Conservation (phyloP, 2,329 filamentous ascomycete species). For the Penicillium sp. region DNA sequence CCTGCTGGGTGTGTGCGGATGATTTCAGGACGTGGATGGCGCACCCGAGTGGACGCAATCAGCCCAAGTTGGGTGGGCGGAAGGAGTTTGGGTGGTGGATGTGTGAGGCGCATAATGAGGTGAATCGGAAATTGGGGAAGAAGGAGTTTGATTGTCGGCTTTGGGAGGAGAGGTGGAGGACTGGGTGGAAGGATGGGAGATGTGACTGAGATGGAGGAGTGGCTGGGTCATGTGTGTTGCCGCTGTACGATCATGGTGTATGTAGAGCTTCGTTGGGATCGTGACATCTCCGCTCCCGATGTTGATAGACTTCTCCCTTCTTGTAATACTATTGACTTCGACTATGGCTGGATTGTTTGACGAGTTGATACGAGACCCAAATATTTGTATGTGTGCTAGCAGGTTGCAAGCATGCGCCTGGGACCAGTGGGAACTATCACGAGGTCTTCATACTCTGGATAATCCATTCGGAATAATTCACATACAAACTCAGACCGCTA, state of each 20-base stretch:
- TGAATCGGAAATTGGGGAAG: conserved; percentile 80
- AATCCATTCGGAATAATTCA: conserved; percentile 17
- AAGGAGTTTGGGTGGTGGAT: conserved; percentile 54
- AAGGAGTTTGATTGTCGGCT: conserved; percentile 81
- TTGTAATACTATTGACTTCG: conserved; percentile 15
- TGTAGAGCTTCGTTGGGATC: conserved; percentile 2
- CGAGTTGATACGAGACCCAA: neutral
- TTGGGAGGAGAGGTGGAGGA: conserved; percentile 95
- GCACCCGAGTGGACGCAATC: conserved; percentile 59
- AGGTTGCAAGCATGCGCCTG: neutral
- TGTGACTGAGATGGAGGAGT: conserved; percentile 55
- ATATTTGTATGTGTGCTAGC: too few species aligned
- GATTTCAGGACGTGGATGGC: conserved; percentile 85
- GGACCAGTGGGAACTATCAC: neutral
- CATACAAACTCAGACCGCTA: conserved; percentile 41
- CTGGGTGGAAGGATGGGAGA: conserved; percentile 74
- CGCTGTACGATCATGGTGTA: conserved; percentile 10
- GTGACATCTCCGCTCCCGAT: conserved; percentile 15
- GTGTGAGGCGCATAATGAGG: conserved; percentile 56
- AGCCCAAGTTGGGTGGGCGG: conserved; percentile 61
- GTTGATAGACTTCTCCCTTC: conserved; percentile 12
- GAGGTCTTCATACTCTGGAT: neutral
- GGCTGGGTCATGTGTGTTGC: neutral
- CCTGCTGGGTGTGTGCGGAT: conserved; percentile 92
- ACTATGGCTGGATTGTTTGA: neutral